phyloP scores from a whole-genome alignment of 352 stramenopile species.

The Globisporangium cederbergense region DNA sequence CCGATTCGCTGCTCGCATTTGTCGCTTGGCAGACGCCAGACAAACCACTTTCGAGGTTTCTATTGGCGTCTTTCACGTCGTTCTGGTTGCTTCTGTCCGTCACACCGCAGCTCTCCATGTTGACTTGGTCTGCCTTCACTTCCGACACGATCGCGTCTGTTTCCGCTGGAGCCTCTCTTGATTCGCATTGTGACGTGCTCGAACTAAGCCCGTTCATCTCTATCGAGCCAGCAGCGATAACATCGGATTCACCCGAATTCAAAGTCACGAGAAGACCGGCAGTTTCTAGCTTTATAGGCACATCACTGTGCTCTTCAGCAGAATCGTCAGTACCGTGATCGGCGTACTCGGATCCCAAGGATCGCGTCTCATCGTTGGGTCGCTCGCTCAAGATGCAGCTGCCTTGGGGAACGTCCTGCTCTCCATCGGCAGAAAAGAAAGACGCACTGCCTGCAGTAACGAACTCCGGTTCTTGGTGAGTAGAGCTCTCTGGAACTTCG shows the following conservation, averaged over 20 bases:
- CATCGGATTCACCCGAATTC: background rate
- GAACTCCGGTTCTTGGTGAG: background rate
- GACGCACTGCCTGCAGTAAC: background rate
- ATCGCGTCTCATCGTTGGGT: background rate
- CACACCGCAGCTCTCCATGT: background rate
- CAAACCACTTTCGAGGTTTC: background rate
- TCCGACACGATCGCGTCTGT: background rate
- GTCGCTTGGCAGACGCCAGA: background rate
- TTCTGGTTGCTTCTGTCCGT: background rate
- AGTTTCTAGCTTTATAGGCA: background rate
- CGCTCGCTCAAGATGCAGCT: background rate
- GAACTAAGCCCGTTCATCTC: background rate
- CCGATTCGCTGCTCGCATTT: background rate
- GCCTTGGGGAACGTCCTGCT: background rate
- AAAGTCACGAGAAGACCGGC: background rate
- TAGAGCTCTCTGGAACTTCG: background rate
- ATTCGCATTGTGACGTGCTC: background rate
- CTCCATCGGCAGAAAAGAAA: background rate
- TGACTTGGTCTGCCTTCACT: constrained; percentile 2
- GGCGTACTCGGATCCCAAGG: background rate
- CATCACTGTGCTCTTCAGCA: background rate
- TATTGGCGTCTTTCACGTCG: background rate
- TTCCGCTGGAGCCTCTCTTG: background rate
- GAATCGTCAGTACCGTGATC: background rate
- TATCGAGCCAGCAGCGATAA: background rate